Base-by-base conservation (phyloP, 352 stramenopile species). In the Achlya hypogyna region DNA sequence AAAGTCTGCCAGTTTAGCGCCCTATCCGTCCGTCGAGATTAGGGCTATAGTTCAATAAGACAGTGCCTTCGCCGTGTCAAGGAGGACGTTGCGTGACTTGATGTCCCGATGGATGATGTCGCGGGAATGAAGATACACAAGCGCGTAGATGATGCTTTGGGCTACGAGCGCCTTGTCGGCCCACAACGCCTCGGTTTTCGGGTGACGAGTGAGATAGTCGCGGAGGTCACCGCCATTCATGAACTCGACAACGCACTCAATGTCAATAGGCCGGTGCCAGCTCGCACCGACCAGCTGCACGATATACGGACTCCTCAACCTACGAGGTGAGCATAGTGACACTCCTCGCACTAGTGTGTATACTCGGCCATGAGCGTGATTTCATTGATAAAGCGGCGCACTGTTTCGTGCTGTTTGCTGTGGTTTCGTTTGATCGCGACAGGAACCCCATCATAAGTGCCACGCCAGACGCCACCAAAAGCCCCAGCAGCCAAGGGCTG, bases 181-280 rank as follows among this genome's bases (percentile, higher is more conserved):
- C 51, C 51, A 59, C 18, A n/a, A 18, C 34, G 40, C 34, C 31
- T 29, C 9, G 25, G 23, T 40, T 9, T 10, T 27, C 18, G 16
- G 12, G 12, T 40, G 51, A 16, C 4, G 8, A 12, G 51, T 28
- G 22, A 64, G 29, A 6, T 53, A 64, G 5, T 53, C 70, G 12
- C 72, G 51, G 18, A 75, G 28, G 62, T 77, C 69, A 9, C 72
- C 72, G 22, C 59, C 29, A 38, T 64, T 66, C 53, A 79, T 70
- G 35, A 72, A 79, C 53, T 77, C 71, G 0, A 70, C 63, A 0
- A 79, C 65, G 42, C 56, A 64, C 29, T 64, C 56, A 35, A 64
- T 28, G 35, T 64, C 56, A 14, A 64, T 27, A 9, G 56, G 56
- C 5, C 42, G 9, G 14, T 18, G 5, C 56, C 56, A 64, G 25